phyloP scores from a whole-genome alignment of 345 rosid genomes.

The Noccaea bulbosa region DNA sequence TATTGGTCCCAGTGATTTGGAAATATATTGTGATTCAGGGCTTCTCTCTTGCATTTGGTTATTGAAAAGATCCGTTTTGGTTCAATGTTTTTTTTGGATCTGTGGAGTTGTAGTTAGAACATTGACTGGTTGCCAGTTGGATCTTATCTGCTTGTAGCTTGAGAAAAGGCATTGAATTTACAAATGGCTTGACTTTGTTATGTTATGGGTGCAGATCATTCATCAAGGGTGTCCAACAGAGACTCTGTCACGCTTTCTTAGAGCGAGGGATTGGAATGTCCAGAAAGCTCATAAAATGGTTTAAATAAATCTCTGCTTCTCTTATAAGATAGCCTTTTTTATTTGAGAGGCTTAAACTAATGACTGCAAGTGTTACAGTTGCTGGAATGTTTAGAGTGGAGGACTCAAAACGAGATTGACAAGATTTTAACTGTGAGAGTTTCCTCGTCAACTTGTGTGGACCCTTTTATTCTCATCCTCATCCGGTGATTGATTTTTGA shows the following conservation, averaged over 20 bases:
- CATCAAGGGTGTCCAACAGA: constrained; percentile 86
- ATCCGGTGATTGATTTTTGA: neutral
- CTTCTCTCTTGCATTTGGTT: constrained; percentile 18
- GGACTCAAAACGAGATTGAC: constrained; percentile 80
- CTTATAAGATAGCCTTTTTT: neutral
- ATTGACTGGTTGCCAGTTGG: constrained; percentile 7
- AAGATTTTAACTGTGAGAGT: constrained; percentile 62
- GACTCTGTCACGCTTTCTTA: constrained; percentile 76
- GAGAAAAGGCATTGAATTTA: constrained; percentile 8
- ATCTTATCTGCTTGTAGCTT: constrained; percentile 14
- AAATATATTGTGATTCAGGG: constrained; percentile 19
- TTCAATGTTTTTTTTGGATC: constrained; percentile 34
- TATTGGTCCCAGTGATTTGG: constrained; percentile 11
- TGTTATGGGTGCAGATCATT: constrained; percentile 61
- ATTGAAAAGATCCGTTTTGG: constrained; percentile 2
- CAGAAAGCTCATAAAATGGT: constrained; percentile 92
- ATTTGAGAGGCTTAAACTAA: constrained; percentile 24
- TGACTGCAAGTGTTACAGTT: constrained; percentile 58
- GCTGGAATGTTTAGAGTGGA: constrained; percentile 81
- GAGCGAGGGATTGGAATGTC: constrained; percentile 93
- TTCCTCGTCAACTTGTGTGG: neutral
- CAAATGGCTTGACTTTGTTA: neutral
- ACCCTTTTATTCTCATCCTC: constrained; percentile 28
- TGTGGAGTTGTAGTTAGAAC: constrained; percentile 4
- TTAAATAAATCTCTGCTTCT: constrained; percentile 4